Evolutionary conservation across 768 basidiomycete species (phyloP).

Genomic region (Auricularia auricula-judae): DNA sequence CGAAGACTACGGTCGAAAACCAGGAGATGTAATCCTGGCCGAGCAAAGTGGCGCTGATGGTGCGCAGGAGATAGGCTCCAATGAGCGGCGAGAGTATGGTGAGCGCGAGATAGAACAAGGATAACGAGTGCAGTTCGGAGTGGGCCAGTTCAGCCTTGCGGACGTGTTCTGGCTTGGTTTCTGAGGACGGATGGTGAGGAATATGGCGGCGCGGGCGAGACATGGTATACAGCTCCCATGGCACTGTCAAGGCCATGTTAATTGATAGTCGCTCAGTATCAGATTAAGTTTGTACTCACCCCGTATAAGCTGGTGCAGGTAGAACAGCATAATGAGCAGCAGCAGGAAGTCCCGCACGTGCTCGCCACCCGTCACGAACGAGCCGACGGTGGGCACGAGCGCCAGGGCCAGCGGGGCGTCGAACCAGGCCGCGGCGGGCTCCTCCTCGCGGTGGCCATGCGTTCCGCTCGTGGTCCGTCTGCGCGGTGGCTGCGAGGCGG

Average conservation of each 20-base stretch:
- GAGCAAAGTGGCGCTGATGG: background rate
- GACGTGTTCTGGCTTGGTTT: background rate
- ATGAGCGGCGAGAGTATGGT: background rate
- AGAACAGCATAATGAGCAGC: background rate
- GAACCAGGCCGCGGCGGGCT: background rate
- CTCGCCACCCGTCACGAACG: background rate
- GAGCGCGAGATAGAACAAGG: background rate
- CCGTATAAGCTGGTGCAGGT: background rate
- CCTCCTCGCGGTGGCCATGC: background rate
- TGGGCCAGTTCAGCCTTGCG: background rate
- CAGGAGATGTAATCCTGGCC: background rate
- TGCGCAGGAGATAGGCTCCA: background rate
- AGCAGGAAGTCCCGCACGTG: background rate
- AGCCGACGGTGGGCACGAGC: background rate
- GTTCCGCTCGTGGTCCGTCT: background rate
- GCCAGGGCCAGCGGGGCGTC: background rate
- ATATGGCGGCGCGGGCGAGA: background rate
- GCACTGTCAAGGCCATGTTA: background rate
- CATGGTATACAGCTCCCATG: background rate
- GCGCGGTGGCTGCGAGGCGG: background rate
- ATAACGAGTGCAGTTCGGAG: background rate
- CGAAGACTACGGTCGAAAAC: background rate
- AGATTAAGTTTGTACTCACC: background rate
- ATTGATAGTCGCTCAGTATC: background rate
- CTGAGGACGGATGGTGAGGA: background rate